Evolutionary conservation across 192 early-diverging fungal species (phyloP).

Genomic region (Allomyces javanicus): DNA sequence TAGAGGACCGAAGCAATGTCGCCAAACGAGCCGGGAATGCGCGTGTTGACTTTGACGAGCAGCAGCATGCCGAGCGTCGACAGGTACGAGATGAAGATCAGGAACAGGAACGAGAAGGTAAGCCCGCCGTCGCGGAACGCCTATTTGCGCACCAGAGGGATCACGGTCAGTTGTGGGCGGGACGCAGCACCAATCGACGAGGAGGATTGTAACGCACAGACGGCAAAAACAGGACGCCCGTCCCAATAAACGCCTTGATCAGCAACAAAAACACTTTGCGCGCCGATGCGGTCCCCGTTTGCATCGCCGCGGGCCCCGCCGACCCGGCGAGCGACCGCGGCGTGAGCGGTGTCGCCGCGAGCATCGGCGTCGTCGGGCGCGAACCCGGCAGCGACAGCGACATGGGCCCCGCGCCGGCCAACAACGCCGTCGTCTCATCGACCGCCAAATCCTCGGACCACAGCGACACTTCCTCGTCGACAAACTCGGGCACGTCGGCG

Average conservation of each 20-base stretch:
- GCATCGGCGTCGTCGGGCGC: too few relatives aligned
- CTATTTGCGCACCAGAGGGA: not conserved
- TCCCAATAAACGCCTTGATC: conserved; percentile 26
- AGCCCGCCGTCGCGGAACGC: conserved; percentile 53
- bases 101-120: conserved; percentile 29
- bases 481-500: not conserved
- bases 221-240: conserved; percentile 25
- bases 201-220: not conserved
- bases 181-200: not conserved
- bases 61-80: conserved; percentile 43
- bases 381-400: not conserved
- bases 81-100: conserved; percentile 36
- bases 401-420: not conserved
- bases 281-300: conserved; percentile 10
- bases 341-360: not conserved
- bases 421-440: not conserved
- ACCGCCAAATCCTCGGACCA: not conserved
- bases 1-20: conserved; percentile 45
- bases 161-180: not conserved
- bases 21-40: conserved; percentile 40
- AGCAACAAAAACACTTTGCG: conserved; percentile 23
- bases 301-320: not conserved
- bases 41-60: conserved; percentile 37
- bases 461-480: not conserved
- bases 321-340: not conserved